These are phyloP conservation scores for Macaranga tanarius DNA, from an alignment of 441 rosid species.

Conservation along the genomic window DNA sequence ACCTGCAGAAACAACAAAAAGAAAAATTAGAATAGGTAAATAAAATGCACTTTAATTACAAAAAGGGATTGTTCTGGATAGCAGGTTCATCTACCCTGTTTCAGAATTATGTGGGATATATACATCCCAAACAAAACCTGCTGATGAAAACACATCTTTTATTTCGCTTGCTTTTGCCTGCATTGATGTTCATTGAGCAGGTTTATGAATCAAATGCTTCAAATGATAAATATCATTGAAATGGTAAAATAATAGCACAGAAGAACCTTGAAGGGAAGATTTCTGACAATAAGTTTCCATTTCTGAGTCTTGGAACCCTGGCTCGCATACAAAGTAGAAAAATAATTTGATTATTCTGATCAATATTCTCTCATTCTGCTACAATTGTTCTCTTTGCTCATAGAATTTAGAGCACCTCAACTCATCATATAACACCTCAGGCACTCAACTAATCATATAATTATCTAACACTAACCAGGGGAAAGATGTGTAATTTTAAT, in stretches of 20 bases:
- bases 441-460: background rate
- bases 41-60: slow-evolving; percentile 1
- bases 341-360: slow-evolving; percentile 4
- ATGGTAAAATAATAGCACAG: slow-evolving; percentile 10
- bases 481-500: background rate
- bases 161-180: slow-evolving; percentile 76
- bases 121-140: slow-evolving; percentile 95
- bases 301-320: slow-evolving; percentile 97
- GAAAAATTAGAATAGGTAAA: slow-evolving; percentile 16
- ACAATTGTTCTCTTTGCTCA: background rate
- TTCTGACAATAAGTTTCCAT: slow-evolving; percentile 92
- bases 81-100: slow-evolving; percentile 58
- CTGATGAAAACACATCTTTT: slow-evolving; percentile 59
- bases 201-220: slow-evolving; percentile 29
- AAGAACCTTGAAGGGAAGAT: slow-evolving; percentile 86
- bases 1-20: slow-evolving; percentile 40
- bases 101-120: slow-evolving; percentile 69
- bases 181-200: slow-evolving; percentile 29
- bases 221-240: slow-evolving; percentile 7
- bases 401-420: slow-evolving; percentile 3
- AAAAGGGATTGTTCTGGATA: slow-evolving; percentile 14
- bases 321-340: slow-evolving; percentile 27
- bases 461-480: background rate
- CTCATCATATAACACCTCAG: background rate
- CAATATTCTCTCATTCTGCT: background rate